Evolutionary conservation across 768 basidiomycete genomes (phyloP), one percentile per base, ranked within the genome.

Genomic region (Lactarius sp.): DNA sequence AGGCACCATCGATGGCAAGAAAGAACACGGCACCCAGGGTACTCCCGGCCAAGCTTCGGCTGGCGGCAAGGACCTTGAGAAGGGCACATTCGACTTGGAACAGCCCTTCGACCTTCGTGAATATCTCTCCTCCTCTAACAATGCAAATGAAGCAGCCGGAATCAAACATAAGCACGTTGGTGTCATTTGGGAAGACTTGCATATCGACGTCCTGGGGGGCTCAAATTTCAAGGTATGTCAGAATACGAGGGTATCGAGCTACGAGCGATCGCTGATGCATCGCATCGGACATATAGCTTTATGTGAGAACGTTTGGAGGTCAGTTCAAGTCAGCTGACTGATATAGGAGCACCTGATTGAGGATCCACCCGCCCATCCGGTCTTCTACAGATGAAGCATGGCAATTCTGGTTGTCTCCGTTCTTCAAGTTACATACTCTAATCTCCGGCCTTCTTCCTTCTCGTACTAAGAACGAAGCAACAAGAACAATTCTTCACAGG

Each of bases 151-250:
- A 59, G 70, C 73, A 10, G 86, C 86, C 1, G 89, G 89, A 13
- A 85, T 90, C 52, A 83, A 82, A 61, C 85, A 88, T 68, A 90
- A 92, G 79, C 85, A 88, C 64, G 88, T 91, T 18, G 88, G 87
- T 34, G 84, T 91, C 22, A 82, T 83, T 34, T 91, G 89, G 89
- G 81, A 88, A 53, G 79, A 85, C 66, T 75, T 92, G 0, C 77
- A 84, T 61, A 89, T 90, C 18, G 77, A 84, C 7, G 87, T 85
- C 18, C 61, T 79, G 2, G 88, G 87, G 12, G 83, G 82, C 8
- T 70, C 75, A n/a, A 77, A 82, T 71, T 79, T 75, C 72, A 90
- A 88, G 78, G 88, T 82, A 49, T 20, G 77, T 64, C 7, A 5
- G n/a, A 22, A 42, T 36, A 34, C 13, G 31, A 18, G n/a, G 18